Evolutionary conservation across 768 basidiomycete genomes (phyloP).

Genomic region (Psilocybe cubensis): DNA sequence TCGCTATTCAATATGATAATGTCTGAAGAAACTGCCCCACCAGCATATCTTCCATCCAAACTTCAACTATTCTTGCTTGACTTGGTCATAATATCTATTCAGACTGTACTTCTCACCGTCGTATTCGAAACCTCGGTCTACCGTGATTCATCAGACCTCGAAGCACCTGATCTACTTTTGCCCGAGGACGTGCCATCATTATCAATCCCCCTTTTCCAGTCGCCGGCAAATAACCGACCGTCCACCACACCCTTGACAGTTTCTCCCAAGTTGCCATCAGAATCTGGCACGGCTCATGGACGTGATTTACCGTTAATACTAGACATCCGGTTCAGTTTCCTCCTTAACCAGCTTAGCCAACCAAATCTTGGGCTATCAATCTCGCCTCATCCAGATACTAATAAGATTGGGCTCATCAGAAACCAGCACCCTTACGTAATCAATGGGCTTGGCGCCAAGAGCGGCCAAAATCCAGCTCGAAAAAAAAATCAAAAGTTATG

Average conservation of each 20-base stretch:
- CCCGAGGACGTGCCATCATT: slow-evolving; percentile 24
- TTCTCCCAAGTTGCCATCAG: slow-evolving; percentile 1
- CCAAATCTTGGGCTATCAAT: too few species aligned
- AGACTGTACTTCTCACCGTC: slow-evolving; percentile 66
- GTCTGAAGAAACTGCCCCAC: neutral
- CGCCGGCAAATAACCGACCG: neutral
- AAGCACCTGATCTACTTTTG: slow-evolving; percentile 43
- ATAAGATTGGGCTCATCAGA: too few species aligned
- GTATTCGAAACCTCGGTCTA: slow-evolving; percentile 64
- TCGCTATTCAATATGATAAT: neutral
- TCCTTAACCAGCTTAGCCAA: slow-evolving; percentile 60
- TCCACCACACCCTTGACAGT: neutral
- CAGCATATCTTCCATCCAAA: slow-evolving; percentile 67
- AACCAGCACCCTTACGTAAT: too few species aligned
- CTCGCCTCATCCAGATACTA: slow-evolving; percentile 27
- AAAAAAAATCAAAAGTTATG: too few species aligned
- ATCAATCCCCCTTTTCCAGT: slow-evolving; percentile 22
- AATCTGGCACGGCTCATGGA: neutral
- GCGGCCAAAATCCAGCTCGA: too few species aligned
- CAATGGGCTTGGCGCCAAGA: too few species aligned
- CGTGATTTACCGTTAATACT: slow-evolving; percentile 52
- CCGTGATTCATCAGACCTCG: slow-evolving; percentile 38
- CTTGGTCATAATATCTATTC: slow-evolving; percentile 66
- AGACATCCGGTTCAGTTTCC: slow-evolving; percentile 59
- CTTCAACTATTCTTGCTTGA: slow-evolving; percentile 69